Percentiles rank a stretch among this genome's conserved stretches.
These are phyloP conservation scores for Neurospora pannonica DNA, from an alignment of 495 filamentous ascomycete species.

Conservation along the genomic window DNA sequence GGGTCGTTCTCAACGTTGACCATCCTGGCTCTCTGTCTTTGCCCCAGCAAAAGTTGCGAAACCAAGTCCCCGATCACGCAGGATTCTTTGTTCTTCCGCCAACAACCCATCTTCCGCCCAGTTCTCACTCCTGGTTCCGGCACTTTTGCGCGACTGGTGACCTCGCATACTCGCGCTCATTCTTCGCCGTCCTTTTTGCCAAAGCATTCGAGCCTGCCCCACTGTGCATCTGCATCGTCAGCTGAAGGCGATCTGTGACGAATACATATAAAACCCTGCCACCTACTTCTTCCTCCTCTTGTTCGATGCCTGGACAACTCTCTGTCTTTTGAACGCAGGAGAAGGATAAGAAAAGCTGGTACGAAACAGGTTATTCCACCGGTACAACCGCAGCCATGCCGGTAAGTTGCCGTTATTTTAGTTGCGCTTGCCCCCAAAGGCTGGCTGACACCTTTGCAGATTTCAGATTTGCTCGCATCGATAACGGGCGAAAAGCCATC, in stretches of 20 bases:
- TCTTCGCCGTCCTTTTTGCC: neutral
- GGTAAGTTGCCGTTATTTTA: constrained; percentile 9
- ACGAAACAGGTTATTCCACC: neutral
- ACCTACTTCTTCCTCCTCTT: neutral
- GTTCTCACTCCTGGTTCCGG: neutral
- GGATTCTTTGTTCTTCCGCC: constrained; percentile 9
- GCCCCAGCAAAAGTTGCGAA: neutral
- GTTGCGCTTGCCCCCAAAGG: neutral
- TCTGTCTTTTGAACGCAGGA: constrained; percentile 20
- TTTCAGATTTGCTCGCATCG: constrained; percentile 45
- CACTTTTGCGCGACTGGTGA: neutral
- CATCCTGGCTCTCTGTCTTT: neutral
- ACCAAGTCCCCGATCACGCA: constrained; percentile 10
- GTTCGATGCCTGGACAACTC: constrained; percentile 22
- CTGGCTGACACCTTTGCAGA: constrained; percentile 23
- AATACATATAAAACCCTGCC: neutral
- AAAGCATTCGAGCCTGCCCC: neutral
- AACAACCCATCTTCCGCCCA: neutral
- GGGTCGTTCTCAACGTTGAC: neutral
- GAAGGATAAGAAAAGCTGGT: constrained; percentile 9
- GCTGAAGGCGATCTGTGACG: neutral
- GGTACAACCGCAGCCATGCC: constrained; percentile 14
- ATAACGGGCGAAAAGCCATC: constrained; percentile 40
- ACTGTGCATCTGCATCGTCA: neutral
- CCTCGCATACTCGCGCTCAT: neutral